Evolutionary conservation across 768 basidiomycete species (phyloP), one percentile per base, ranked within the genome.

Genomic region (Mycena capillaripes): DNA sequence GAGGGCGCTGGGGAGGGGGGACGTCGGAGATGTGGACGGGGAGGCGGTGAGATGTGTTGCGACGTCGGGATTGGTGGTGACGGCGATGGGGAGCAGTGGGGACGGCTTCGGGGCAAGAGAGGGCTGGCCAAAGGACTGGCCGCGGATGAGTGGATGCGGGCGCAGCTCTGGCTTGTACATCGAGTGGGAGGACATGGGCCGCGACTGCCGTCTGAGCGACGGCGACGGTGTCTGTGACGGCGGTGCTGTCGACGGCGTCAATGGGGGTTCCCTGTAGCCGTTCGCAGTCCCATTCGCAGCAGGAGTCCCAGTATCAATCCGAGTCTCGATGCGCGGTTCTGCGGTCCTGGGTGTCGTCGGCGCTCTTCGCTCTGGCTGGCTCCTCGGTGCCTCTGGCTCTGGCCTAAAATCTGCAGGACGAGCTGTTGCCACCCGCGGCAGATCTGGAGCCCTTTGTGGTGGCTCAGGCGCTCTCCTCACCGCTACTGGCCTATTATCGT

Each of bases 101-200:
- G 85, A 79, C 48, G 89, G 88, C 78, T 89, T 83, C 80, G 86
- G 58, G 76, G 85, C 73, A 79, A 82, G 76, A 79, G 83, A 81
- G 4, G 86, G 82, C 61, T 86, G 86, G 8, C 91, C 90, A 69
- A 88, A 89, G 0, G 93, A 93, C 72, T 91, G 87, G 11, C 92
- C 93, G 66, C 93, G 91, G 73, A 95, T 94, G 61, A 95, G 86
- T 9, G 93, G 94, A 77, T 95, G 94, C 0, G 92, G 93, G 19
- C 92, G 91, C 59, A 92, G 82, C 48, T 75, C 74, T 14, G 52
- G 50, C 14, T 48, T 44, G 17, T 58, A 29, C 29, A 75, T 25
- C 11, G 70, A 71, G 62, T 75, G 73, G 1, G 73, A 38, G n/a
- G 73, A 75, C 73, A 71, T 71, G 55, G 79, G 73, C 36, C 76